Evolutionary conservation across 345 rosid genomes (phyloP).

Genomic region (Brassica cretica): DNA sequence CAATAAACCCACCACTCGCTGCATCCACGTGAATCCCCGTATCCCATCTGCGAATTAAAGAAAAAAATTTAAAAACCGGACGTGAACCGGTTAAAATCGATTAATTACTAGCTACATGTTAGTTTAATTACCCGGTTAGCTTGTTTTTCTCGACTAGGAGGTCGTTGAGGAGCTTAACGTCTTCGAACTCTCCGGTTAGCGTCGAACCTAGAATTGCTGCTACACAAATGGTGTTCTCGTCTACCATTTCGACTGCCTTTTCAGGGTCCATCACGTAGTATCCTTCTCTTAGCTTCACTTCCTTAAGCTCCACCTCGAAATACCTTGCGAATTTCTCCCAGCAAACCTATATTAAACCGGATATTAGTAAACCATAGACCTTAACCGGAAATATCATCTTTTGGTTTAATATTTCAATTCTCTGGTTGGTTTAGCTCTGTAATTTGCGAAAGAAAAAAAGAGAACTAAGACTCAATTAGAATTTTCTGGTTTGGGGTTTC

Average conservation of each 20-base stretch:
- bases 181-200: slow-evolving; percentile 67
- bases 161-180: slow-evolving; percentile 59
- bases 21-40: slow-evolving; percentile 64
- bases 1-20: slow-evolving; percentile 66
- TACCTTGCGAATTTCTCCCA: slow-evolving; percentile 78
- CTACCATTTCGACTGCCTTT: slow-evolving; percentile 60
- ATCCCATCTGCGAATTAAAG: slow-evolving; percentile 48
- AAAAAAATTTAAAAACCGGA: not conserved
- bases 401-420: not conserved
- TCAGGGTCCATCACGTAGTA: slow-evolving; percentile 64
- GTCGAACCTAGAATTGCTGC: slow-evolving; percentile 65
- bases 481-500: not conserved
- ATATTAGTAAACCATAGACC: not conserved
- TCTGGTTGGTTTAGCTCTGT: not conserved
- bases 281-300: slow-evolving; percentile 57
- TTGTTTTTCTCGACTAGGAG: slow-evolving; percentile 51
- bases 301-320: slow-evolving; percentile 64
- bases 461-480: not conserved
- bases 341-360: slow-evolving; percentile 48
- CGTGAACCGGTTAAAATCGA: not conserved
- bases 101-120: not conserved
- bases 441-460: not conserved
- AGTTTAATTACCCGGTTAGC: slow-evolving; percentile 36
- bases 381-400: not conserved
- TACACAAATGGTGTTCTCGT: slow-evolving; percentile 63